Evolutionary conservation across 75 land plant genomes (phyloP).

Genomic region (Sequoia sempervirens): DNA sequence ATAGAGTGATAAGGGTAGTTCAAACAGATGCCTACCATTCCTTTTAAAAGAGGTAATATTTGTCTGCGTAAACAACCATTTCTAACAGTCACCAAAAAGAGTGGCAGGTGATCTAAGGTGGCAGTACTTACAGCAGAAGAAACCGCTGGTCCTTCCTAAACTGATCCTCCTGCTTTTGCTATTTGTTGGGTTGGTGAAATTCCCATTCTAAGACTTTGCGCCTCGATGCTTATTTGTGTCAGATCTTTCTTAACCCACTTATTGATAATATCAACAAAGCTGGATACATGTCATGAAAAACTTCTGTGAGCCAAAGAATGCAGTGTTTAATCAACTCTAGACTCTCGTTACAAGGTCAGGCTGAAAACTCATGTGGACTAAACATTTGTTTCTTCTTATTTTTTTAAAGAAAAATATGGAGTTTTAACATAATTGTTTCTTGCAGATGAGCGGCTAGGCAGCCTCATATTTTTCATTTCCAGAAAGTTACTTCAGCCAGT

Average conservation of each 20-base stretch:
- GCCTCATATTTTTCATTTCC: no score
- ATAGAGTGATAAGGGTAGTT: background rate
- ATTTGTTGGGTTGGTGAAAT: background rate
- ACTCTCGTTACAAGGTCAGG: background rate
- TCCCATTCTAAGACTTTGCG: background rate
- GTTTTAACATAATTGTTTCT: background rate
- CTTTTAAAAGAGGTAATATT: background rate
- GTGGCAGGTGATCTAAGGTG: background rate
- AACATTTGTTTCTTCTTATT: no score
- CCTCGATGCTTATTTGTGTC: background rate
- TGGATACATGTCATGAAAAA: background rate
- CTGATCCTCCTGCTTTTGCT: background rate
- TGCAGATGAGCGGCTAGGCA: no score
- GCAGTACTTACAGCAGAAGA: background rate
- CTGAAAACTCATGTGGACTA: background rate
- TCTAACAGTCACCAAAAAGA: conserved; percentile 2
- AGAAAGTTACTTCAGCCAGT: no score
- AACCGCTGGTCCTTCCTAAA: no score
- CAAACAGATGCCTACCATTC: background rate
- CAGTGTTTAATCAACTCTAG: background rate
- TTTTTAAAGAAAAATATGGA: no score
- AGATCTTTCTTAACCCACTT: background rate
- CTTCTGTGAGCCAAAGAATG: background rate
- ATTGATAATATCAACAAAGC: background rate
- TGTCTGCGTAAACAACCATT: background rate